These are phyloP conservation scores for Zymoseptoria pseudotritici DNA, from an alignment of 2,329 filamentous ascomycete genomes.

Conservation along the genomic window DNA sequence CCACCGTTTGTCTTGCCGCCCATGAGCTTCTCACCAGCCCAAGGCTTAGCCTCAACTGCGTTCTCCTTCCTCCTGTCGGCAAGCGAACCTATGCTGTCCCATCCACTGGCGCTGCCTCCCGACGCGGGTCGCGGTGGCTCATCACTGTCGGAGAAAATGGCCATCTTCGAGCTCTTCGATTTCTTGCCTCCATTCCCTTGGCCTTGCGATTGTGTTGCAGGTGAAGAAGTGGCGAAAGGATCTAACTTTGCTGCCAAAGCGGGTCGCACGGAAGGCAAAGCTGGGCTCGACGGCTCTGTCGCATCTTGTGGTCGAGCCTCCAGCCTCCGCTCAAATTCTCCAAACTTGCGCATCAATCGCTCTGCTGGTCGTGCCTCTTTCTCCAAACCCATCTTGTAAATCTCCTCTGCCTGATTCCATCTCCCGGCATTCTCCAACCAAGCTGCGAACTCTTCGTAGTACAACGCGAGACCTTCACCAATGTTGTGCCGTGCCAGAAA, in stretches of 20 bases:
- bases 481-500: constrained; percentile 85
- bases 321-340: constrained; percentile 77
- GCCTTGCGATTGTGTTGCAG: constrained; percentile 56
- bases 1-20: constrained; percentile 73
- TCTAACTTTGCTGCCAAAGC: constrained; percentile 80
- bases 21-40: constrained; percentile 86
- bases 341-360: constrained; percentile 78
- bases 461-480: constrained; percentile 79
- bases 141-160: constrained; percentile 74
- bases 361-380: constrained; percentile 76
- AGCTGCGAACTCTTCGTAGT: constrained; percentile 92
- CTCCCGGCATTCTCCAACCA: constrained; percentile 81
- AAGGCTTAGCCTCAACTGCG: constrained; percentile 72
- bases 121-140: constrained; percentile 44
- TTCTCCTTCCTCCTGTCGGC: constrained; percentile 94
- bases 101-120: constrained; percentile 61
- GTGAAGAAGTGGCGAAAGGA: constrained; percentile 58
- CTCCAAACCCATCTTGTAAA: constrained; percentile 84
- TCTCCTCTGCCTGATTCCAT: constrained; percentile 88
- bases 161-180: constrained; percentile 69
- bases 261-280: constrained; percentile 72
- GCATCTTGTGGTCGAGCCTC: constrained; percentile 57
- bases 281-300: constrained; percentile 72
- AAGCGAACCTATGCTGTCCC: constrained; percentile 85
- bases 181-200: constrained; percentile 47